A percentile compares a stretch with the other conserved stretches of the same genome.
Evolutionary conservation across 2,329 filamentous ascomycete species (phyloP).

Genomic region (Cladosporium velox): DNA sequence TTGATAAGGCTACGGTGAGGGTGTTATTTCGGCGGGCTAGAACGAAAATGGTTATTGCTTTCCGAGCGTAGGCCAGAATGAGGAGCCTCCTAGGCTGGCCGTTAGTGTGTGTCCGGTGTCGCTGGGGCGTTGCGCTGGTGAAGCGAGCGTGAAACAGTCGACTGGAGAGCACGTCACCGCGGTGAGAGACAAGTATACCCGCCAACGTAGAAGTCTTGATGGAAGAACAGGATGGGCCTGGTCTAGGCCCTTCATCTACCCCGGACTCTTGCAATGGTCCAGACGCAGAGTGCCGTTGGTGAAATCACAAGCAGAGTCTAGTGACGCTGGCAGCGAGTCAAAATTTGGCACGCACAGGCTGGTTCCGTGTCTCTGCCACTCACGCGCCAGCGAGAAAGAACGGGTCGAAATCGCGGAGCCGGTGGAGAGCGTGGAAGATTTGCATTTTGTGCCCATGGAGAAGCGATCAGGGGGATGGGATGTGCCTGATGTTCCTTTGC

Average conservation of each 20-base stretch:
- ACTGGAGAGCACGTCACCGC: slow-evolving; percentile 1
- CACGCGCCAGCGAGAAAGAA: not conserved
- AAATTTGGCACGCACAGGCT: not conserved
- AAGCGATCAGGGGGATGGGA: slow-evolving; percentile 1
- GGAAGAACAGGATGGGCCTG: not conserved
- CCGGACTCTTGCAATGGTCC: slow-evolving; percentile 11
- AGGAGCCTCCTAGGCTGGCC: not conserved
- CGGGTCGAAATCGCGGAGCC: slow-evolving; percentile 14
- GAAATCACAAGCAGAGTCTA: slow-evolving; percentile 7
- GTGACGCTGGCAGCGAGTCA: slow-evolving; percentile 13
- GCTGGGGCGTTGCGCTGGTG: not conserved
- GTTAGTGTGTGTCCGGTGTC: not conserved
- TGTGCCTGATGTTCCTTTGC: not conserved
- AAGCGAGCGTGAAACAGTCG: slow-evolving; percentile 3
- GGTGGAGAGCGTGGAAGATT: slow-evolving; percentile 11
- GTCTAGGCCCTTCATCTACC: slow-evolving; percentile 17
- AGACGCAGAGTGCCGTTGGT: slow-evolving; percentile 13
- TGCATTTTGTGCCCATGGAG: slow-evolving; percentile 13
- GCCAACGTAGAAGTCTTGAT: slow-evolving; percentile 17
- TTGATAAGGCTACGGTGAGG: not conserved
- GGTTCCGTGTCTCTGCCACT: slow-evolving; percentile 4
- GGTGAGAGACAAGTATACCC: slow-evolving; percentile 6
- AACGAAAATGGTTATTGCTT: slow-evolving; percentile 5
- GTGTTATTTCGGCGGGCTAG: slow-evolving; percentile 10
- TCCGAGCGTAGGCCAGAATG: slow-evolving; percentile 4